Evolutionary conservation across 805 yeast species (phyloP).

Genomic region (Torulaspora delbrueckii): DNA sequence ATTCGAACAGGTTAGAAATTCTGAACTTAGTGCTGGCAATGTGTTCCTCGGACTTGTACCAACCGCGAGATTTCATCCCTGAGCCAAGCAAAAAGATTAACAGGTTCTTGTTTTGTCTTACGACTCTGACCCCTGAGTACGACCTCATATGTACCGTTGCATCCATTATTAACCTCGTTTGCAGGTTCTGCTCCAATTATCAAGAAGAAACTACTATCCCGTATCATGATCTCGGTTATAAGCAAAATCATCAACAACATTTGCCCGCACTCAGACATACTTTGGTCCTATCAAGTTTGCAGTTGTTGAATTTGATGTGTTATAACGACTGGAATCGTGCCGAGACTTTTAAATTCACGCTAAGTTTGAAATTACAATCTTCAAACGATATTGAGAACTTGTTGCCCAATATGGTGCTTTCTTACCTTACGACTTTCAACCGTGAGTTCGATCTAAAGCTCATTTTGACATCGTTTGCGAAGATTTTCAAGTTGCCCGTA

Average conservation of each 20-base stretch:
- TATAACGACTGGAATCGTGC: conserved; percentile 4
- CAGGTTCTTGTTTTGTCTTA: conserved; percentile 53
- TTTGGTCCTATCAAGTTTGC: conserved; percentile 53
- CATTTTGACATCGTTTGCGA: conserved; percentile 45
- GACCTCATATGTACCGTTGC: conserved; percentile 52
- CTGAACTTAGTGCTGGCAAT: conserved; percentile 57
- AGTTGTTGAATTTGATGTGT: conserved; percentile 52
- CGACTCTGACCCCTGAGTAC: conserved; percentile 45
- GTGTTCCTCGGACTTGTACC: conserved; percentile 58
- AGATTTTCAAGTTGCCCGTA: conserved; percentile 46
- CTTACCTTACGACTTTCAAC: conserved; percentile 48
- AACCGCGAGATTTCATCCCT: conserved; percentile 40
- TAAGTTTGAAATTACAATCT: conserved; percentile 12
- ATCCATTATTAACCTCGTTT: conserved; percentile 61
- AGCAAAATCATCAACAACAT: conserved; percentile 20
- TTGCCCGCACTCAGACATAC: conserved; percentile 35
- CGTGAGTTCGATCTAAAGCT: conserved; percentile 52
- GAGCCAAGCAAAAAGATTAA: conserved; percentile 43
- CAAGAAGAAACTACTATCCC: conserved; percentile 31
- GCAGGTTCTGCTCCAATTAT: conserved; percentile 44
- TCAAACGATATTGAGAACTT: conserved; percentile 32
- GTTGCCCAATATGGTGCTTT: conserved; percentile 55
- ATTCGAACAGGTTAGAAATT: conserved; percentile 63
- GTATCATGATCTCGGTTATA: conserved; percentile 14
- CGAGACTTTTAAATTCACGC: conserved; percentile 4